Conservation (phyloP, 2,329 filamentous ascomycete species). For the Neofusicoccum sp. region DNA sequence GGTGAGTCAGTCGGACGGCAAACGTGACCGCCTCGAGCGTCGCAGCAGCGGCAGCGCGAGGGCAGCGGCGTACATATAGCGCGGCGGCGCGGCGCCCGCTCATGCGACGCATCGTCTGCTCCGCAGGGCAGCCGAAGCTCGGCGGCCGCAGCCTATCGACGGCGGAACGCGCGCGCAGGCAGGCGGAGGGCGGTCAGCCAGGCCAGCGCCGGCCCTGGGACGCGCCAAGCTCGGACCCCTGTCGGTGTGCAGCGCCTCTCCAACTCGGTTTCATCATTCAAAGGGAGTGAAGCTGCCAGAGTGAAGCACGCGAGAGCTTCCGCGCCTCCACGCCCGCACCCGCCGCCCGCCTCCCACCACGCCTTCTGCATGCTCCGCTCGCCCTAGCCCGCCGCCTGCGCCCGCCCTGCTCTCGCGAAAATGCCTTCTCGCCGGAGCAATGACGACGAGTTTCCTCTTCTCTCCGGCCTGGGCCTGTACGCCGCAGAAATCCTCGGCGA, state of each 20-base stretch:
- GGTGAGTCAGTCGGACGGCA: slow-evolving; percentile 5
- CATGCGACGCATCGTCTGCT: background rate
- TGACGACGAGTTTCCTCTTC: slow-evolving; percentile 54
- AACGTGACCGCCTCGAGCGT: background rate
- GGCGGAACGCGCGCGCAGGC: background rate
- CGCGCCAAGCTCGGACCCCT: slow-evolving; percentile 18
- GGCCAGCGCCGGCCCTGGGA: background rate
- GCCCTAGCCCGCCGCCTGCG: slow-evolving; percentile 23
- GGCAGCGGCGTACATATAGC: background rate
- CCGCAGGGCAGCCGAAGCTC: background rate
- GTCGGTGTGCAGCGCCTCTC: slow-evolving; percentile 10
- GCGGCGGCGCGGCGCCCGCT: background rate
- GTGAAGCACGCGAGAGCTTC: slow-evolving; percentile 17
- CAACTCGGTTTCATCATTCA: slow-evolving; percentile 16
- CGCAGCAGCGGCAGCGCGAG: background rate
- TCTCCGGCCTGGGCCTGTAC: slow-evolving; percentile 58
- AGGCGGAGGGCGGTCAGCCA: slow-evolving; percentile 12
- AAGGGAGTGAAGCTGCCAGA: slow-evolving; percentile 18
- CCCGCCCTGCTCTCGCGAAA: slow-evolving; percentile 22
- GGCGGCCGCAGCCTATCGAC: slow-evolving; percentile 9
- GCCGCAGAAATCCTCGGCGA: slow-evolving; percentile 59
- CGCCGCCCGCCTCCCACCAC: slow-evolving; percentile 26
- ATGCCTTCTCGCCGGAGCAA: slow-evolving; percentile 19
- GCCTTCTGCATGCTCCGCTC: slow-evolving; percentile 21
- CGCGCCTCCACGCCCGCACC: slow-evolving; percentile 27